Percentiles rank a stretch among this genome's conserved stretches.
These are phyloP conservation scores for Pascua guehoae DNA, from an alignment of 1,284 basidiomycete species.

Conservation along the genomic window DNA sequence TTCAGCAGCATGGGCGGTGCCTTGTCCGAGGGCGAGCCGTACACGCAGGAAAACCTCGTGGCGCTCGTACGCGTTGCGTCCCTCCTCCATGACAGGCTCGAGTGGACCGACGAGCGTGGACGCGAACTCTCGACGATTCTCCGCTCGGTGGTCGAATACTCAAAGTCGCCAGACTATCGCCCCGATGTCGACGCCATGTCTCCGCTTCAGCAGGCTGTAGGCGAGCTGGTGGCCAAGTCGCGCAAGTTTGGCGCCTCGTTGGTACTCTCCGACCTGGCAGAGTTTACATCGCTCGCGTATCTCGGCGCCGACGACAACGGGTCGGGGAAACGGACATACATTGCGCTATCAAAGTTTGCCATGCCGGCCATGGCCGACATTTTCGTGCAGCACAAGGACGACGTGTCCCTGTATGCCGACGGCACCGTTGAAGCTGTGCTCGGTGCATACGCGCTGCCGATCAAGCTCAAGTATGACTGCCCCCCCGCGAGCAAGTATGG, in stretches of 20 bases:
- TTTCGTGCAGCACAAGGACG: conserved; percentile 51
- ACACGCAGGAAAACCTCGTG: conserved; percentile 83
- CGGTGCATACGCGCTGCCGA: conserved; percentile 81
- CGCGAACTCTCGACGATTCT: conserved; percentile 69
- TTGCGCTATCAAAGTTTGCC: conserved; percentile 77
- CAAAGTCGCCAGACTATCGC: conserved; percentile 75
- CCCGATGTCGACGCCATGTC: conserved; percentile 79
- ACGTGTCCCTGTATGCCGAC: conserved; percentile 60
- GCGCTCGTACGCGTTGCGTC: conserved; percentile 49
- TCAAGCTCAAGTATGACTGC: conserved; percentile 92
- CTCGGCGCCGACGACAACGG: conserved; percentile 63
- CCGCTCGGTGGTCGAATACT: conserved; percentile 76
- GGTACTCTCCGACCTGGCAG: conserved; percentile 75
- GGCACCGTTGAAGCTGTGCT: conserved; percentile 78
- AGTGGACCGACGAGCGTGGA: conserved; percentile 57
- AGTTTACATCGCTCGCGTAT: conserved; percentile 80
- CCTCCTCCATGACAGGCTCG: conserved; percentile 29
- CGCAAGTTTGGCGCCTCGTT: conserved; percentile 62
- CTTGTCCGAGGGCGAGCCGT: conserved; percentile 53
- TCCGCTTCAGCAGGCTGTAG: conserved; percentile 73
- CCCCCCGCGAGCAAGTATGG: conserved; percentile 80
- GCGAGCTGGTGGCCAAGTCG: conserved; percentile 60
- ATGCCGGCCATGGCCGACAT: conserved; percentile 77
- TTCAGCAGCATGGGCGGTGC: conserved; percentile 65
- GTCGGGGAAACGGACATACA: conserved; percentile 70